Evolutionary conservation across 768 basidiomycete species (phyloP).

Genomic region (Lentinula edodes): DNA sequence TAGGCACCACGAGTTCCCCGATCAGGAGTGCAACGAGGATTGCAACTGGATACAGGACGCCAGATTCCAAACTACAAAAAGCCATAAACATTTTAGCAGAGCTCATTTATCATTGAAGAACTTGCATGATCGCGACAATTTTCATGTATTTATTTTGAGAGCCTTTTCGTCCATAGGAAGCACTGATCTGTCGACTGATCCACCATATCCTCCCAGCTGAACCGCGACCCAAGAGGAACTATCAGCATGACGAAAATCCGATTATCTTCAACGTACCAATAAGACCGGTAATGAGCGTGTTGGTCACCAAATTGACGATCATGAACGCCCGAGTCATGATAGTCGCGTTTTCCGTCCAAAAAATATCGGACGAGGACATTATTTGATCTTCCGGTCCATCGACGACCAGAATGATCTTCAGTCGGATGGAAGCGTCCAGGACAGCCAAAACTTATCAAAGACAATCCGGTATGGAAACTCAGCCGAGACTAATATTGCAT

Average conservation of each 20-base stretch:
- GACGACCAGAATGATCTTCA: too few relatives aligned
- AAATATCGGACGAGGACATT: neutral
- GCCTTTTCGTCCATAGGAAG: neutral
- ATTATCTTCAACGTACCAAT: neutral
- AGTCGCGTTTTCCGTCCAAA: neutral
- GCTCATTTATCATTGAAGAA: too few relatives aligned
- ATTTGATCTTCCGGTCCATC: too few relatives aligned
- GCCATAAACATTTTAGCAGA: neutral
- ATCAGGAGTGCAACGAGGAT: neutral
- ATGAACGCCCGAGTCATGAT: neutral
- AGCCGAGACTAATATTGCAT: too few relatives aligned
- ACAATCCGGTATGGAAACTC: too few relatives aligned
- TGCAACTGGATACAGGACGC: neutral
- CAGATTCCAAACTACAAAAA: neutral
- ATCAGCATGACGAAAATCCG: too few relatives aligned
- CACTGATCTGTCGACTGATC: neutral
- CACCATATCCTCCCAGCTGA: slow-evolving; percentile 2
- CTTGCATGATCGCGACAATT: too few relatives aligned
- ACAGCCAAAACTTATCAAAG: neutral
- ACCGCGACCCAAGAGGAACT: too few relatives aligned
- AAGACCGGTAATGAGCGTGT: neutral
- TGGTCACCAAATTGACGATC: neutral
- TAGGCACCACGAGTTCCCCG: neutral
- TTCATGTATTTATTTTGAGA: too few relatives aligned
- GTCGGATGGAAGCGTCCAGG: neutral